phyloP scores from a whole-genome alignment of 2,329 filamentous ascomycete genomes.

The Arthrocladium fulminans region DNA sequence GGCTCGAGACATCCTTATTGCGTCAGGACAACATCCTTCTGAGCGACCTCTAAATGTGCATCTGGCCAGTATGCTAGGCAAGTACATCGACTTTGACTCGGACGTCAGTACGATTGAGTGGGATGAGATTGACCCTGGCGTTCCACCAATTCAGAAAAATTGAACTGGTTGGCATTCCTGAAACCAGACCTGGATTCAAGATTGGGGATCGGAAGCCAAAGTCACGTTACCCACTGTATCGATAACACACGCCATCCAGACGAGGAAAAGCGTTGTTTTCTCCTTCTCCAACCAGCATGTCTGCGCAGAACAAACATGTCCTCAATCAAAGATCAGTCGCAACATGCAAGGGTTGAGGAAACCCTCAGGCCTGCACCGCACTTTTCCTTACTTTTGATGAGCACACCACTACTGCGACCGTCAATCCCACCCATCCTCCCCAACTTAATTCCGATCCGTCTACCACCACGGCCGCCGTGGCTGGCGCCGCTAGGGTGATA shows the following conservation, averaged over 20 bases:
- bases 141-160: conserved; percentile 31
- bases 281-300: background rate
- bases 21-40: conserved; percentile 52
- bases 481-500: too few relatives aligned
- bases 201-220: conserved; percentile 10
- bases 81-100: conserved; percentile 35
- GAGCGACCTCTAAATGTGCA: conserved; percentile 53
- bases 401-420: background rate
- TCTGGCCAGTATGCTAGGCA: conserved; percentile 40
- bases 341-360: conserved; percentile 3
- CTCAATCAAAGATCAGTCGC: background rate
- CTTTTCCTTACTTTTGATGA: conserved; percentile 4
- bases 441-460: background rate
- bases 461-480: background rate
- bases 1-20: conserved; percentile 54
- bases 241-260: conserved; percentile 13
- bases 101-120: conserved; percentile 53
- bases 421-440: conserved; percentile 1
- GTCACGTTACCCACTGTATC: conserved; percentile 6
- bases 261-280: conserved; percentile 14
- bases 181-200: conserved; percentile 19
- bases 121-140: conserved; percentile 53
- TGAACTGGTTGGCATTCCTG: conserved; percentile 22
- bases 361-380: conserved; percentile 1
- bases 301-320: conserved; percentile 1